Conservation (phyloP, 148 eudicot genomes). For the Cornus controversa region DNA sequence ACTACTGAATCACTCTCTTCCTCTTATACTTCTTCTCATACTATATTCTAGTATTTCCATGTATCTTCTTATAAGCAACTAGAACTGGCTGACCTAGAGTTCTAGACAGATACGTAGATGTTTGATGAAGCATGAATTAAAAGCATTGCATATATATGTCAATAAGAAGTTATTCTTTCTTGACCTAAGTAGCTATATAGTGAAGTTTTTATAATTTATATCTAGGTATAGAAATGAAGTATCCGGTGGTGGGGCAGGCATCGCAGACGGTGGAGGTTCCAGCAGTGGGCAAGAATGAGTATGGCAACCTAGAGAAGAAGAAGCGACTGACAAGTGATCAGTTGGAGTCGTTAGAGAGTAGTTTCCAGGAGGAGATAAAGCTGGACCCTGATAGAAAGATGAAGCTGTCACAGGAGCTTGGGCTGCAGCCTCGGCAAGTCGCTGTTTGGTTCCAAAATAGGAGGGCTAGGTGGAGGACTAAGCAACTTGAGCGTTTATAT, state of each 20-base stretch:
- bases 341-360: constrained; percentile 61
- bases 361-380: constrained; percentile 75
- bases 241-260: constrained; percentile 23
- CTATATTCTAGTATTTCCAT: not conserved
- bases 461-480: constrained; percentile 78
- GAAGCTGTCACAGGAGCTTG: constrained; percentile 67
- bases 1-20: not conserved
- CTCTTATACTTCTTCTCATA: not conserved
- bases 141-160: no score
- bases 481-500: constrained; percentile 73
- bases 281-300: not conserved
- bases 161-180: not conserved
- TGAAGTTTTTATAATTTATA: not conserved
- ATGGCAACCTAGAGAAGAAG: constrained; percentile 35
- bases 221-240: constrained; percentile 42
- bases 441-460: constrained; percentile 88
- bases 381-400: constrained; percentile 72
- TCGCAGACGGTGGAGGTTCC: constrained; percentile 16
- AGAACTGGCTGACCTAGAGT: no score
- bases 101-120: no score
- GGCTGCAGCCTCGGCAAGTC: constrained; percentile 67
- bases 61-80: no score
- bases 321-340: constrained; percentile 55
- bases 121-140: no score
- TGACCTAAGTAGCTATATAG: not conserved